Evolutionary conservation across 2,329 filamentous ascomycete species (phyloP), one percentile per base, ranked within the genome.

Genomic region (Stromatinia cepivora): DNA sequence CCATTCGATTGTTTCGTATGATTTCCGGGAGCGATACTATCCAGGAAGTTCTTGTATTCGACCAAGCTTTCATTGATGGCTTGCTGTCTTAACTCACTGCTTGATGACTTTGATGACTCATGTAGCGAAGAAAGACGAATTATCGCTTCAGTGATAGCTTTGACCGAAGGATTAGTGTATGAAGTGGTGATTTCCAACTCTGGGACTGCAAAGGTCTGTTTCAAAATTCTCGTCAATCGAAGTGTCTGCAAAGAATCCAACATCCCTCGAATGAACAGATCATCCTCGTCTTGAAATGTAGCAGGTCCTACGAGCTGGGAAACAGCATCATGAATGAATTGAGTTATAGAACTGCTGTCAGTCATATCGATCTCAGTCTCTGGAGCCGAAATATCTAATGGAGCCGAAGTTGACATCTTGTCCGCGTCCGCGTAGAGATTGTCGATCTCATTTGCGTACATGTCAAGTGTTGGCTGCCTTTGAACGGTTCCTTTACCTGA

Each of bases 401-500:
- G 10, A 57, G 31, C 22, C n/a, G 54, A 57, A 4, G 4, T n/a
- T 3, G 22, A 57, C 22, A 57, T 57, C 31, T n/a, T 48, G 3
- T 63, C 42, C 0, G 31, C 31, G 8, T 46, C 25, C 1, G 25
- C 31, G 1, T 63, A 63, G 72, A 2, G 67, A 70, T 56, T 73
- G 82, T 0, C 82, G 22, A 63, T 48, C 10, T 48, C 46, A 9
- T 20, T 22, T 9, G 45, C 64, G 56, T 80, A 80, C 5, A 77
- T 28, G 2, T 74, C 67, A 1, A 79, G 15, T 10, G 77, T 78
- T 34, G 69, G 56, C 17, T 66, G 67, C 25, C 79, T 72, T 66
- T 79, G 79, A 6, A 81, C 68, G 0, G 77, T 81, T 3, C 80
- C 80, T 66, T 82, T 81, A 0, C 73, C 73, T 2, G 79, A 73